Evolutionary conservation across 768 basidiomycete species (phyloP), one percentile per base, ranked within the genome.

Genomic region (Xerocomus spinulosus): DNA sequence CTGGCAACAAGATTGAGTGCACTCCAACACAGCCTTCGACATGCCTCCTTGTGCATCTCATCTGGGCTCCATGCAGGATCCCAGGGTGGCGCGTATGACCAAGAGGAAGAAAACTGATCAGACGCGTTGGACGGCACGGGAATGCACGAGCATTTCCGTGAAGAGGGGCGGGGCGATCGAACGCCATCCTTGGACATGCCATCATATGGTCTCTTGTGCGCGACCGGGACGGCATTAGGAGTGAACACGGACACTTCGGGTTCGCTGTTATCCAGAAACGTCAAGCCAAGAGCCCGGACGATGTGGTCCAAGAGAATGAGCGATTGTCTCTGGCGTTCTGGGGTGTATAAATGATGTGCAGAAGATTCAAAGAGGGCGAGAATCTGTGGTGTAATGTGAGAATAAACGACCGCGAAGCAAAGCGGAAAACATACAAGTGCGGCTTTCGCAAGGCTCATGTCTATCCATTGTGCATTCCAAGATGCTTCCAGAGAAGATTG

Each of bases 301-400:
- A 89, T 79, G 25, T 73, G 71, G 60, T 91, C 88, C 26, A 90
- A 71, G 20, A 75, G 70, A 33, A 76, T 60, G 9, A 91, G 69
- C 0, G 86, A 73, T 17, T 66, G 65, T 18, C 71, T 69, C 10
- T 80, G 75, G 13, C 82, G 76, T 18, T 78, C 74, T 4, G 76
- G 70, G 18, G 74, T 76, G 59, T 87, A 77, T 35, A 76, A 70
- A 6, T 85, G 86, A 50, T 90, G 84, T 5, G 83, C 77, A 1
- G 84, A 89, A 0, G 79, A 77, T 62, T 91, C 88, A 56, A 87
- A 91, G 3, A 91, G 69, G 5, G 87, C 83, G 9, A 90, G 73
- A 41, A 91, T 79, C 87, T 87, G 51, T 28, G 4, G n/a, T 14
- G 13, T 12, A 2, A 30, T 38, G 33, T 68, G 34, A 63, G 56